These are phyloP conservation scores for Hansenula sp. DNA, from an alignment of 1,139 yeast genomes.

Conservation along the genomic window DNA sequence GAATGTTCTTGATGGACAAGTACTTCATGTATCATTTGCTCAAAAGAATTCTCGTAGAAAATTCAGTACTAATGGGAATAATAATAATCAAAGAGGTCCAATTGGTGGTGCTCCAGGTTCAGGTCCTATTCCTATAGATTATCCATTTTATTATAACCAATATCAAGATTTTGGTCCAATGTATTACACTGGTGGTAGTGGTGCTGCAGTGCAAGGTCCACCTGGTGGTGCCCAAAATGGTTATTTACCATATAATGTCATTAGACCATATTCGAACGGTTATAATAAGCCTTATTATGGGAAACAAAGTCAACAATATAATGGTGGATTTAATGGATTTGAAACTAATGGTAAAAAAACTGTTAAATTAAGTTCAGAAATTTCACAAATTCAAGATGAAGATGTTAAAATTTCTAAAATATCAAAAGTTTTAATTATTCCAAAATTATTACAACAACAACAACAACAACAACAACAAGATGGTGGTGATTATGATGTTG, in stretches of 20 bases:
- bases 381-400: not conserved
- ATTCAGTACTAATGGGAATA: no score
- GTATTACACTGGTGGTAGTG: not conserved
- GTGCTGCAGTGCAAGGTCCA: not conserved
- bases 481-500: not conserved
- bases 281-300: no score
- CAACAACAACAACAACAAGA: no score
- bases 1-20: conserved; percentile 23
- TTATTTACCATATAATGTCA: not conserved
- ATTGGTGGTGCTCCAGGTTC: not conserved
- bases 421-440: not conserved
- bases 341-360: not conserved
- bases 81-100: conserved; percentile 1
- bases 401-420: conserved; percentile 18
- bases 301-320: not conserved
- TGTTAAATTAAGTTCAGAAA: not conserved
- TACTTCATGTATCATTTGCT: conserved; percentile 32
- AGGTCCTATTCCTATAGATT: not conserved
- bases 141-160: not conserved
- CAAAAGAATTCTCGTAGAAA: conserved; percentile 23
- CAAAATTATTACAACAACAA: conserved; percentile 1
- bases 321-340: no score
- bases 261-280: not conserved
- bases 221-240: not conserved
- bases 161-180: not conserved